phyloP scores from a whole-genome alignment of 2,329 filamentous ascomycete genomes.

The Pseudocercospora fijiensis region DNA sequence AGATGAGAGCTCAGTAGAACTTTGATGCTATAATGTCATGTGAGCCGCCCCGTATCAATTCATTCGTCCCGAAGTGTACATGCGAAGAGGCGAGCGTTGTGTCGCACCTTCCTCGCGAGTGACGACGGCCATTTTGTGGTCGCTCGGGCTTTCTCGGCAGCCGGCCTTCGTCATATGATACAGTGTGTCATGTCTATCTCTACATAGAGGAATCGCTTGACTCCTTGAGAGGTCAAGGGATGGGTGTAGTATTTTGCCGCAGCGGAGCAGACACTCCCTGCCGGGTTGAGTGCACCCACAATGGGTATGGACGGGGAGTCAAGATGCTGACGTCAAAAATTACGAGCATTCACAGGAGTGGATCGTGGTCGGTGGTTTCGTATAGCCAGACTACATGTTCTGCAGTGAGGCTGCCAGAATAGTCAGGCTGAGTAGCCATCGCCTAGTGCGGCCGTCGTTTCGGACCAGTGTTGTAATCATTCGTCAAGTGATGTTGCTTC shows the following conservation, averaged over 20 bases:
- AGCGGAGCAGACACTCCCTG: neutral
- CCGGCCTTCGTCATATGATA: neutral
- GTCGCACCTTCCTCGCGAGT: no score
- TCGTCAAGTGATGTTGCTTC: neutral
- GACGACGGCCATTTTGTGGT: neutral
- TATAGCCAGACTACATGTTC: neutral
- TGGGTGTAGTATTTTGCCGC: neutral
- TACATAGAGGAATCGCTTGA: neutral
- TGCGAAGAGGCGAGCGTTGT: neutral
- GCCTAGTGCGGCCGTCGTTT: neutral
- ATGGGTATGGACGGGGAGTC: neutral
- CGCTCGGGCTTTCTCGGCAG: neutral
- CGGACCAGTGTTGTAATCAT: neutral
- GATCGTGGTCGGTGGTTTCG: no score
- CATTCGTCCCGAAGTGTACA: no score
- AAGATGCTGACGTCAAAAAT: neutral
- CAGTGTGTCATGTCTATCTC: neutral
- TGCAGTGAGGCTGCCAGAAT: neutral
- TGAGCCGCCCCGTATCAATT: neutral
- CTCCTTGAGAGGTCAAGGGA: neutral
- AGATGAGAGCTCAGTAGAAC: neutral
- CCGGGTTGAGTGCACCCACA: neutral
- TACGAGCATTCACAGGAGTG: neutral
- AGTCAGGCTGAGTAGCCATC: neutral
- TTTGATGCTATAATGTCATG: neutral